Percentiles rank a stretch among this genome's conserved stretches.
phyloP scores from a whole-genome alignment of 1,284 basidiomycete genomes.

The Malassezia restricta region DNA sequence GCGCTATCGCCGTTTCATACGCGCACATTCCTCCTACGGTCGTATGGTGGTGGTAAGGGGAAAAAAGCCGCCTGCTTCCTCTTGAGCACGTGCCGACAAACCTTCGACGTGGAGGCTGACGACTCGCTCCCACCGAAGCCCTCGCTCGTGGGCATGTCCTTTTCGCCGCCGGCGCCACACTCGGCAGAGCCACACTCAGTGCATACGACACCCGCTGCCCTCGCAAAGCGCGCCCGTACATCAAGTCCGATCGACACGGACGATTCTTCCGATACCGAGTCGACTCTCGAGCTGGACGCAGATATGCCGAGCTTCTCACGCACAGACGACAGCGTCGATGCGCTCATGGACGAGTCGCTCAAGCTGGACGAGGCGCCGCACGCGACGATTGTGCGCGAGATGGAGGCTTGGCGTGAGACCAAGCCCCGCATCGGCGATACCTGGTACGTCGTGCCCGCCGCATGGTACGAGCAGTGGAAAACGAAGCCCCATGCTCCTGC shows the following conservation, averaged over 20 bases:
- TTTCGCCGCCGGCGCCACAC: not conserved
- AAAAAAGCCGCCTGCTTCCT: no score
- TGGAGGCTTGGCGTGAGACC: conserved; percentile 20
- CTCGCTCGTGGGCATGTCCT: not conserved
- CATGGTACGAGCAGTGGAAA: conserved; percentile 65
- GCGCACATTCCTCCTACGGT: not conserved
- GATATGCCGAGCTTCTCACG: no score
- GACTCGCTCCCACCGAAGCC: no score
- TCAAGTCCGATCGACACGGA: conserved; percentile 12
- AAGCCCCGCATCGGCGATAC: conserved; percentile 56
- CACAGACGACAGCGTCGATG: conserved; percentile 10
- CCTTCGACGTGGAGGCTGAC: no score
- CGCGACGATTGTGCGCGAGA: conserved; percentile 2
- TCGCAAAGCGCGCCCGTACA: conserved; percentile 18
- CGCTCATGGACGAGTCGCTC: conserved; percentile 9
- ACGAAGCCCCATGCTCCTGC: conserved; percentile 53
- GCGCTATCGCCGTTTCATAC: no score
- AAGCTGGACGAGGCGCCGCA: conserved; percentile 4
- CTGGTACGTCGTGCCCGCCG: conserved; percentile 63
- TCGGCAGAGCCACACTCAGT: not conserved
- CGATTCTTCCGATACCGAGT: not conserved
- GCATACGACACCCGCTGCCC: not conserved
- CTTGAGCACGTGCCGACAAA: no score
- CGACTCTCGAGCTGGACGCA: no score
- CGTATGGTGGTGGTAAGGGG: not conserved